phyloP scores from a whole-genome alignment of 2,329 filamentous ascomycete genomes.

The Colletotrichum sp. region DNA sequence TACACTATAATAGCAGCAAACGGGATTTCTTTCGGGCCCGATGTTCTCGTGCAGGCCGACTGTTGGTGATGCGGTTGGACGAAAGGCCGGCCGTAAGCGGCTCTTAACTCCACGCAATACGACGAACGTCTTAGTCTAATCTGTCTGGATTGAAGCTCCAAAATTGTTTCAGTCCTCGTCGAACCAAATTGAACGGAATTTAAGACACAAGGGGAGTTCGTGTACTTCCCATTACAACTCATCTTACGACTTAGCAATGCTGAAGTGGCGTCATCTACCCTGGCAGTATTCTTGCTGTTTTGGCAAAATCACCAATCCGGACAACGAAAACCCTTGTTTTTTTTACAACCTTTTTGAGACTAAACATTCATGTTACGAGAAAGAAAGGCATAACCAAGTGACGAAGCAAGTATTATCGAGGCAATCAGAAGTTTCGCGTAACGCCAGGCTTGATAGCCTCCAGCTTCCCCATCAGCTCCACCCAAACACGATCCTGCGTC shows the following conservation, averaged over 20 bases:
- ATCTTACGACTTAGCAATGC: background rate
- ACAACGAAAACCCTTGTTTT: background rate
- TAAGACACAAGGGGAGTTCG: background rate
- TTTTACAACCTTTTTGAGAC: background rate
- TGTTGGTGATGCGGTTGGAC: background rate
- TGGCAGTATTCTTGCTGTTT: no score
- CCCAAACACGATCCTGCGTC: slow-evolving; percentile 45
- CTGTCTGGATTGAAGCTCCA: background rate
- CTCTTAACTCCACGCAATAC: background rate
- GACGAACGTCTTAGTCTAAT: background rate
- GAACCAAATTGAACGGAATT: background rate
- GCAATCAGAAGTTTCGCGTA: background rate
- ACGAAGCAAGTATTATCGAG: background rate
- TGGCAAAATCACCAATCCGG: no score
- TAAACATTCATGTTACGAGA: background rate
- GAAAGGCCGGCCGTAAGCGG: background rate
- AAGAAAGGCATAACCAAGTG: background rate
- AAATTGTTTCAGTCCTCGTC: background rate
- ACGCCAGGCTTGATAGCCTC: slow-evolving; percentile 45
- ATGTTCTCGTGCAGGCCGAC: background rate
- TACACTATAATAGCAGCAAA: background rate
- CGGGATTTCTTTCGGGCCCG: background rate
- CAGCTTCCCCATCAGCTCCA: slow-evolving; percentile 43
- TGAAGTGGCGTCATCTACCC: background rate
- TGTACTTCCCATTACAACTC: background rate